Percentiles rank a stretch among this genome's conserved stretches.
Conservation (phyloP, 768 basidiomycete species). For the Amanita pseudoporphyria region DNA sequence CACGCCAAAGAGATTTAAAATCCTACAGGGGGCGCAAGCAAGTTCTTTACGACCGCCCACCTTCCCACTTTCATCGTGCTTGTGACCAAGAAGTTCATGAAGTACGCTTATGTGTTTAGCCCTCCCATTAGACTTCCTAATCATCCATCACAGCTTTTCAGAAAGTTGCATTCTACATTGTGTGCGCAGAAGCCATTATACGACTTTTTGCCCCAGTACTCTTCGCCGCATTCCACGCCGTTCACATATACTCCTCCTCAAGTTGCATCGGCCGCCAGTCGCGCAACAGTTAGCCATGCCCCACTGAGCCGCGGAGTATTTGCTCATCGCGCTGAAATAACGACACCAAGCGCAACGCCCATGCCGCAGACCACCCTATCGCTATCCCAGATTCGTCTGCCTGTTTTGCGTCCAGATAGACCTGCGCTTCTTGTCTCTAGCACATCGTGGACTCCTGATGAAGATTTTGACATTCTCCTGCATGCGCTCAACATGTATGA, state of each 20-base stretch:
- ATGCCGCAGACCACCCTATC: conserved; percentile 19
- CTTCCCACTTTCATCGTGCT: conserved; percentile 68
- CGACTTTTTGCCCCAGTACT: conserved; percentile 43
- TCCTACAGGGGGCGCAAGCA: conserved; percentile 58
- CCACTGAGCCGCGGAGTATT: neutral
- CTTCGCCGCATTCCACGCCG: conserved; percentile 48
- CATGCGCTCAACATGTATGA: conserved; percentile 70
- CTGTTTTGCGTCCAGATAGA: conserved; percentile 55
- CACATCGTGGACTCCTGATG: conserved; percentile 97
- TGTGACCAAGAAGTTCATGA: conserved; percentile 69
- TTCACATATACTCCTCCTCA: conserved; percentile 39
- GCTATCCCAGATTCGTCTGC: conserved; percentile 26
- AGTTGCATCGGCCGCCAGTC: neutral
- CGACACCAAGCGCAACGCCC: conserved; percentile 13
- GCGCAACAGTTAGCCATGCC: conserved; percentile 10
- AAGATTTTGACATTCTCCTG: conserved; percentile 84
- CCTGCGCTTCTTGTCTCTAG: conserved; percentile 85
- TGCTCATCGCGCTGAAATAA: conserved; percentile 7
- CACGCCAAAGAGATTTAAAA: neutral
- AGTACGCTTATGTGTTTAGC: conserved; percentile 23
- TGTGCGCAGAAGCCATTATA: conserved; percentile 22
- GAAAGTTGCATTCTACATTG: conserved; percentile 33
- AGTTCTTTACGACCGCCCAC: conserved; percentile 87
- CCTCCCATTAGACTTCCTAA: neutral
- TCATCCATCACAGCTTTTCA: conserved; percentile 33